Evolutionary conservation across 345 rosid genomes (phyloP), one percentile per base, ranked within the genome.

Genomic region (Bruguiera gymnorhiza): DNA sequence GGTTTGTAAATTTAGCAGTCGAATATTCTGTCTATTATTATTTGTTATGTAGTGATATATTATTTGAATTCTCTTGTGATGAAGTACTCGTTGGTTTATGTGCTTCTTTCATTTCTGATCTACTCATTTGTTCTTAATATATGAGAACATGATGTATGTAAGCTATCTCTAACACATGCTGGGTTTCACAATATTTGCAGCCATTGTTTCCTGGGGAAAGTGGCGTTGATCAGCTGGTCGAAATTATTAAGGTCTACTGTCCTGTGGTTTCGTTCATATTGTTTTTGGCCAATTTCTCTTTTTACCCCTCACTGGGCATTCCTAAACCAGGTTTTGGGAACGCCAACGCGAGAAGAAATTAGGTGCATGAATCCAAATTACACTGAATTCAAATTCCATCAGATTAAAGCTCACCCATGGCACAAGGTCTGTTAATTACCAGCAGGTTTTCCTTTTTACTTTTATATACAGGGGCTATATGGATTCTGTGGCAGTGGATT

Each of bases 381-480:
- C 84, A 88, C 88, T 0, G 99, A 95, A 75, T 95, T 90, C 76
- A 95, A 92, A 83, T 95, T 95, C 75, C 99, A 98, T 69, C 99
- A 95, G 86, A 92, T 95, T 52, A 95, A 95, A 85, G 96, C 99
- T 78, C 99, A 95, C 79, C 98, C 99, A 56, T 95, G 98, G 99
- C 96, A 92, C 81, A 95, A 95, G 98, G 99, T 90, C 63, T 72
- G 69, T 58, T 23, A 23, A 53, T 60, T 56, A 18, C 7, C 9
- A 16, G n/a, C 29, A 15, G 56, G n/a, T 32, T 26, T 55, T 3
- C 5, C 5, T 3, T 55, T 4, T 15, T 24, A 2, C 60, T 9
- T 56, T 6, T 56, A 23, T 10, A 55, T 23, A 10, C 15, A 1
- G 37, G 20, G 13, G 30, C 6, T 10, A 10, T 8, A n/a, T 57